These are phyloP conservation scores for Amanita jacksonii DNA, from an alignment of 768 basidiomycete species.

Conservation along the genomic window DNA sequence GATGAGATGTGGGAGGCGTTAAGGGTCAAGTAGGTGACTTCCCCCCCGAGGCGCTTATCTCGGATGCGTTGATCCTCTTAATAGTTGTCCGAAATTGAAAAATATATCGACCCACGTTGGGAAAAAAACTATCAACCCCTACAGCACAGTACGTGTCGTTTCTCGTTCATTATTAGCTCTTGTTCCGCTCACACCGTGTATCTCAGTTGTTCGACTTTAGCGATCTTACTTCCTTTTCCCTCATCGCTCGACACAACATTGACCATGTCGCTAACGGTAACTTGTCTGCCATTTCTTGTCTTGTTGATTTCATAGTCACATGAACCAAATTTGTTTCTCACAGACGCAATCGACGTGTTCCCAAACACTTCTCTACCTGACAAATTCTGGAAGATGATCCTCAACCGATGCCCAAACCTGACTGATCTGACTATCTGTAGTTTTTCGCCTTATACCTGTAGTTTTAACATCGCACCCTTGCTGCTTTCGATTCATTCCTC, in stretches of 20 bases:
- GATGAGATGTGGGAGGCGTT: conserved; percentile 34
- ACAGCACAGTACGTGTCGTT: conserved; percentile 19
- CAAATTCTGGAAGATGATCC: conserved; percentile 15
- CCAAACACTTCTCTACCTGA: no score
- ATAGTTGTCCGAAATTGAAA: conserved; percentile 33
- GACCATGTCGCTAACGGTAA: conserved; percentile 11
- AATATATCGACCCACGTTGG: conserved; percentile 39
- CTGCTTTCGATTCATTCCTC: not conserved
- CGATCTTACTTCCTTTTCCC: conserved; percentile 34
- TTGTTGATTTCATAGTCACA: no score
- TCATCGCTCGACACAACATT: conserved; percentile 38
- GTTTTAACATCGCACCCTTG: conserved; percentile 21
- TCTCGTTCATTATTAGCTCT: not conserved
- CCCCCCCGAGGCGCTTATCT: not conserved
- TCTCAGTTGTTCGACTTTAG: conserved; percentile 32
- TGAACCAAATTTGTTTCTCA: no score
- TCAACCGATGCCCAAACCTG: conserved; percentile 3
- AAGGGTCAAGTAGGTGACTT: conserved; percentile 23
- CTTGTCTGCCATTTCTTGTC: no score
- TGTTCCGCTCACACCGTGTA: not conserved
- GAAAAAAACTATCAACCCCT: conserved; percentile 21
- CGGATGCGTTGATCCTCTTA: not conserved
- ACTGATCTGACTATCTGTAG: conserved; percentile 40
- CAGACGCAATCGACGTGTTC: no score
- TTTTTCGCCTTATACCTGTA: conserved; percentile 37